Evolutionary conservation across 306 rosid species (phyloP), one percentile per base, ranked within the genome.

Genomic region (Medicago arabica): DNA sequence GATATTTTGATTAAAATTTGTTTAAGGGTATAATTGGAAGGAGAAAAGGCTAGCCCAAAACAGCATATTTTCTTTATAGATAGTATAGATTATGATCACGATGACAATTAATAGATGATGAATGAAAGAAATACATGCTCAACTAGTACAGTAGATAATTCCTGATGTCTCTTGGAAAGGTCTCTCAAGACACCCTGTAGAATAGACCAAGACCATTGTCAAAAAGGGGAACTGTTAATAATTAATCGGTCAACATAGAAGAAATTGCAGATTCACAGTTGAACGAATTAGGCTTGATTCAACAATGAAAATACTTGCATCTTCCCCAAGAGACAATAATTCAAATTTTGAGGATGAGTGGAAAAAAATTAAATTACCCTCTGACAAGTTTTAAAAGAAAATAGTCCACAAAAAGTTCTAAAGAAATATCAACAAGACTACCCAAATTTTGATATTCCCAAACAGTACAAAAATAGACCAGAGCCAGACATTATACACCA

Each of bases 101-200:
- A 23, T 2, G 28, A 23, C 28, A 2, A 46, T 13, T 46, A 17
- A 68, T 11, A 60, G 58, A 66, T 54, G n/a, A 44, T 10, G 36
- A 78, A 75, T 34, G 46, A 61, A 67, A 49, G 65, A 66, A 76
- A 78, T 67, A 90, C 97, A 85, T 86, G 96, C 77, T 83, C 84
- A 17, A 67, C 82, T n/a, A 67, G 82, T 67, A 71, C 66, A 69
- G 63, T 66, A 75, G 90, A 15, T 54, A 76, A 85, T 79, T 92
- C 96, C 15, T 77, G 97, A 44, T 67, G 82, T 83, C 84, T 91
- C 86, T 90, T 91, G 15, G 98, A 85, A 71, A 89, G 89, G 50
- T 91, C 97, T 80, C 94, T 91, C 85, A 91, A 80, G 75, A 88
- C 82, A 65, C 98, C 97, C 97, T 94, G 85, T 81, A 87, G 71